Base-by-base conservation (phyloP, 805 yeast genomes). In the Barnettozyma sp. region DNA sequence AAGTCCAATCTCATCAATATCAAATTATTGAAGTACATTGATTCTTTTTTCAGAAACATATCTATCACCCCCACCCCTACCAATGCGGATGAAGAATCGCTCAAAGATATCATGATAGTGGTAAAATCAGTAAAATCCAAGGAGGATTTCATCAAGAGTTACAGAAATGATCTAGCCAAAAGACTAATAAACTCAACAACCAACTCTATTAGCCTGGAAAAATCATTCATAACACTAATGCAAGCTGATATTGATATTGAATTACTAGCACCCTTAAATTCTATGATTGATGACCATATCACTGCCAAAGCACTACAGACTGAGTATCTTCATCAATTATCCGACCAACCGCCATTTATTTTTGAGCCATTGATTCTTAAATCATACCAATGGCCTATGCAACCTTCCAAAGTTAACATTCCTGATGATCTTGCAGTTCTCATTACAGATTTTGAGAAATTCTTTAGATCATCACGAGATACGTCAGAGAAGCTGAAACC, bases 101-200 rank as follows among this genome's bases (percentile, higher is more conserved):
- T 48, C 4, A 16, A 40, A 5, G 52, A 47, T 26, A 33, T 50
- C 2, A 22, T 36, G 14, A 27, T 40, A 16, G 38, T 50, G 8
- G 44, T 48, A 28, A 48, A 49, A 30, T 47, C 54, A 4, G 36
- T 47, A 1, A 39, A 42, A n/a, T 38, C 48, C 7, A 51, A 52
- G 31, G 49, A 47, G 7, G 7, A 29, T 6, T 50, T 52, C 23
- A 25, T 51, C 6, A 36, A 39, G 19, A 34, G 28, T 4, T 53
- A 49, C 28, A 45, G 46, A 22, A 33, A 38, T 17, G 51, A 46
- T 24, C 27, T 53, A 7, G 47, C 53, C 0, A 50, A 38, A 26
- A 35, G 57, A 19, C 30, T 53, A 0, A 40, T 51, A 4, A 29
- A 34, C 7, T 27, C 40, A 3, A 35, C 41, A 3, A 26, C 48